Evolutionary conservation across 352 stramenopile genomes (phyloP), one percentile per base, ranked within the genome.

Genomic region (Phytopythium cucurbitacearum): DNA sequence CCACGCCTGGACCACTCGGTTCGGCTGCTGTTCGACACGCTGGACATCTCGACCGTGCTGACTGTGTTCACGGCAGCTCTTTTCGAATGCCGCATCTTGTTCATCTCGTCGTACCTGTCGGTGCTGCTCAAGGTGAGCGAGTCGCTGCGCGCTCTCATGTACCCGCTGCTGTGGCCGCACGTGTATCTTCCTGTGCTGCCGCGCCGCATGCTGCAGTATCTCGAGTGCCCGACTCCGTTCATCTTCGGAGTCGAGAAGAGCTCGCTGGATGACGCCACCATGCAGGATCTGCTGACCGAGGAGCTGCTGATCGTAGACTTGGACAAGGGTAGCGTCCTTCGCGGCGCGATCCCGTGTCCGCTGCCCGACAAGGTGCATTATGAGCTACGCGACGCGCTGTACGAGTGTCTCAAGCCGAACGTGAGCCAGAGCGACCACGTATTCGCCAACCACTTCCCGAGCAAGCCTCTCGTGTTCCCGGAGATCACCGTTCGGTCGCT

Each of bases 151-250:
- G 69, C 82, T 28, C 73, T 96, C n/a, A 85, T 96, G 73, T 87
- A 88, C 37, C 87, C 87, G 5, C 56, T 96, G 13, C 65, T 82
- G 13, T 96, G 87, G 87, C 84, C 86, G 28, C 87, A 96, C 51
- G 81, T 94, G 41, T 96, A 95, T 59, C 60, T 91, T 6, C 86
- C 83, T 0, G 71, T 96, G 40, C 67, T 96, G 32, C 86, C 86
- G 3, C 73, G 68, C 7, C 67, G 74, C 48, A 87, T 95, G 78
- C 64, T 92, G 13, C 79, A 89, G 65, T 93, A 89, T 50, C 69
- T 95, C 13, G 80, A 95, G 49, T 95, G 85, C 48, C 85, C 85
- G 3, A 95, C 85, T 2, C 85, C 85, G 13, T 95, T 91, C 57
- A 87, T 95, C 50, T 90, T 95, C 54, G 85, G 85, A 39, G 74